Evolutionary conservation across 139 green algal genomes (phyloP), one percentile per base, ranked within the genome.

Genomic region (Trebouxia sp.): DNA sequence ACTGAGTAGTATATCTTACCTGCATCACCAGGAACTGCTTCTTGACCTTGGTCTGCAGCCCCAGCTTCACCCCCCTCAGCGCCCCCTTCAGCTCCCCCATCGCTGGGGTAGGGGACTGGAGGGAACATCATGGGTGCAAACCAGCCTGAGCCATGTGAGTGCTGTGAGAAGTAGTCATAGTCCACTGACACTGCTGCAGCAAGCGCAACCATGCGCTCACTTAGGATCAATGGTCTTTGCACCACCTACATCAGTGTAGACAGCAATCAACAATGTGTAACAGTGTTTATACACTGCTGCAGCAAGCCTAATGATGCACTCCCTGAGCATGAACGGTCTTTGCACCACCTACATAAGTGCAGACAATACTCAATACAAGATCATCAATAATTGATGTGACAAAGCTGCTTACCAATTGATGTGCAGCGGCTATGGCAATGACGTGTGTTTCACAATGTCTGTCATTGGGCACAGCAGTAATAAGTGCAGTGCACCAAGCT

Each of bases 141-240:
- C 48, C 82, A 70, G 38, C 89, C 90, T 11, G 74, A 67, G 47
- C 81, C 80, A 70, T 87, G 86, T 1, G 82, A 90, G 83, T 94
- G 92, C 50, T 89, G 86, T 3, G 82, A 89, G 78, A 93, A 93
- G 78, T 84, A 84, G 79, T 84, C 86, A 75, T 86, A 92, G 81
- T 92, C 89, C 24, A 93, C 89, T 38, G 78, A 88, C 50, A 97
- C 90, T 5, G 93, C 93, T 3, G 87, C 89, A 3, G 93, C 93
- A 47, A 97, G 87, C 24, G 89, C 91, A 6, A 93, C 80, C 89
- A 95, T 93, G 30, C 93, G 88, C 86, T 97, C 91, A 22, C 76
- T 66, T 30, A 97, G 84, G 0, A 67, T 70, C 56, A 95, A 48
- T 7, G 85, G 83, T 6, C 86, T 79, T 1, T 76, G 58, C 15